These are phyloP conservation scores for Moringa oleifera DNA, from an alignment of 345 rosid species.

Conservation along the genomic window DNA sequence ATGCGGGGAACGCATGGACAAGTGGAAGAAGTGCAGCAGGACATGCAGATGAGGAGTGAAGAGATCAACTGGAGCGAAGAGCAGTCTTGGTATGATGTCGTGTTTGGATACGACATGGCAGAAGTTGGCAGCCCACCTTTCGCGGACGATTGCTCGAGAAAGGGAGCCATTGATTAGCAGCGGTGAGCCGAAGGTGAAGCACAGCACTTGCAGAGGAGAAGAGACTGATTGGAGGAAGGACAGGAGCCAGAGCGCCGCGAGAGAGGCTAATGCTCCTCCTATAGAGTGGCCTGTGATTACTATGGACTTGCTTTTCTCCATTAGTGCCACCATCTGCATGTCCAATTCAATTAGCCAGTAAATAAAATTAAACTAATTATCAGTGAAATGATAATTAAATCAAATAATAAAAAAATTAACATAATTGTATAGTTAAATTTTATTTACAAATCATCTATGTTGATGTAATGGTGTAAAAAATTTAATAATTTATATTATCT, in stretches of 20 bases:
- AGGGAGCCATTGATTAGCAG: slow-evolving; percentile 65
- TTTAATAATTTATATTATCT: too few relatives aligned
- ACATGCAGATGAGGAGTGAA: slow-evolving; percentile 18
- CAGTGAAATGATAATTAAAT: too few relatives aligned
- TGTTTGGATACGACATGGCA: slow-evolving; percentile 56
- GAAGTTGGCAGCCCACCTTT: slow-evolving; percentile 66
- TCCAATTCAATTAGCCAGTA: neutral
- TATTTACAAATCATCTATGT: too few relatives aligned
- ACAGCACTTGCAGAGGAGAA: slow-evolving; percentile 32
- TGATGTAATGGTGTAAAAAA: too few relatives aligned
- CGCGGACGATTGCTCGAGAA: slow-evolving; percentile 43
- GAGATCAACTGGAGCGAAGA: slow-evolving; percentile 30
- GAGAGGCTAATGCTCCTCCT: slow-evolving; percentile 76
- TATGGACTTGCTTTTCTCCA: slow-evolving; percentile 33
- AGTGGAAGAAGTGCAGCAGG: slow-evolving; percentile 29
- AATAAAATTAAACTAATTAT: too few relatives aligned
- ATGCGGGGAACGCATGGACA: slow-evolving; percentile 21
- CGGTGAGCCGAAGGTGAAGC: slow-evolving; percentile 84
- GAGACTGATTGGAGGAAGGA: slow-evolving; percentile 24
- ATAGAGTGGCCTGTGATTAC: slow-evolving; percentile 78
- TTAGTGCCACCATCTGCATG: slow-evolving; percentile 34
- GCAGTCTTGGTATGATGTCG: slow-evolving; percentile 50
- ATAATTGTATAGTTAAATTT: too few relatives aligned
- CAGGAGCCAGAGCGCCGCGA: slow-evolving; percentile 77
- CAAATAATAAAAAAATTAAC: too few relatives aligned